A percentile compares a stretch with the other conserved stretches of the same genome.
phyloP scores from a whole-genome alignment of 495 filamentous ascomycete species.

The Thozetella sp. region DNA sequence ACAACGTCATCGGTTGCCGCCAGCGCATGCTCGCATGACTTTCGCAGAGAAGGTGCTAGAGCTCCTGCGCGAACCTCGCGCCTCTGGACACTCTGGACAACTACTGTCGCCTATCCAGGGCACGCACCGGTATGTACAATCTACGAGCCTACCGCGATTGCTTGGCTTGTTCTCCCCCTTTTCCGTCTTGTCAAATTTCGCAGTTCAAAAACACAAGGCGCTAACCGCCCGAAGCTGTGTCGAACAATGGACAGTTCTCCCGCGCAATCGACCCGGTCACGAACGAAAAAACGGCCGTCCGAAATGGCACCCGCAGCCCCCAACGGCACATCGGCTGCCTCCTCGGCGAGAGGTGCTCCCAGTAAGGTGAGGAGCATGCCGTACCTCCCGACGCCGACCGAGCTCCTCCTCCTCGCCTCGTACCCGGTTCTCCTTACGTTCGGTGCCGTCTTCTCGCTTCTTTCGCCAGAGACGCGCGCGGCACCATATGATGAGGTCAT shows the following conservation, averaged over 20 bases:
- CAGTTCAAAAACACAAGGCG: no score
- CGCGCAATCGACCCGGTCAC: constrained; percentile 4
- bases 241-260: constrained; percentile 12
- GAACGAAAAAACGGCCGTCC: constrained; percentile 6
- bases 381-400: constrained; percentile 62
- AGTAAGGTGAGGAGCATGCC: constrained; percentile 35
- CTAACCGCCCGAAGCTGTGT: background rate
- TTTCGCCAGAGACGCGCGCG: constrained; percentile 69
- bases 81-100: no score
- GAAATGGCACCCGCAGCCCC: constrained; percentile 5
- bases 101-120: no score
- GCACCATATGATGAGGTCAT: constrained; percentile 55
- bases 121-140: background rate
- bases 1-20: constrained; percentile 2
- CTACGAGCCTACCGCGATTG: background rate
- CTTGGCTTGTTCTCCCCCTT: background rate
- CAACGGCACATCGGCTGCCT: background rate
- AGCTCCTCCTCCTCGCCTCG: constrained; percentile 59
- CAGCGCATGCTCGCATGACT: no score
- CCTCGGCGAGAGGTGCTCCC: background rate
- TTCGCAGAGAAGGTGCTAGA: no score
- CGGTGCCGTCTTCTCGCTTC: constrained; percentile 76
- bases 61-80: no score
- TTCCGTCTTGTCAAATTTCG: background rate
- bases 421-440: constrained; percentile 79